Evolutionary conservation across 495 filamentous ascomycete genomes (phyloP).

Genomic region (Penicillium turbatum): DNA sequence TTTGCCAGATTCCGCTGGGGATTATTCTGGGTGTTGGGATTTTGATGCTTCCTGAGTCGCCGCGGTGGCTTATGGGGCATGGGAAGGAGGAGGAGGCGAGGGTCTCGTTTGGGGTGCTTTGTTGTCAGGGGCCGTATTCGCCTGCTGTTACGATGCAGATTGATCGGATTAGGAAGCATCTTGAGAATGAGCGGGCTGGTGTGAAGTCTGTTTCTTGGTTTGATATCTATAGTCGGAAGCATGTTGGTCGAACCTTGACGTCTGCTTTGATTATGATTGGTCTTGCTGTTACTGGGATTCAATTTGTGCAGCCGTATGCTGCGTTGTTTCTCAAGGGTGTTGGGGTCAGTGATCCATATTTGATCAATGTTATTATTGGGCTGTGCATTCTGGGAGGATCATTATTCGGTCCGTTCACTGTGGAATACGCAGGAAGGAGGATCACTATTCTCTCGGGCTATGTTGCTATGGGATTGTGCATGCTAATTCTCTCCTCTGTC

Average conservation of each 20-base stretch:
- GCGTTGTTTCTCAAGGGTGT: conserved; percentile 24
- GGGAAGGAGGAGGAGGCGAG: conserved; percentile 22
- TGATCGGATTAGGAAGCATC: conserved; percentile 21
- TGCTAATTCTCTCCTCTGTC: conserved; percentile 27
- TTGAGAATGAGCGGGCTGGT: conserved; percentile 17
- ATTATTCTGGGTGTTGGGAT: conserved; percentile 26
- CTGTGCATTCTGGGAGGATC: conserved; percentile 27
- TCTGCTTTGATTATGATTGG: conserved; percentile 27
- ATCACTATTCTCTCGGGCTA: conserved; percentile 23
- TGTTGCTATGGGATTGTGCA: conserved; percentile 23
- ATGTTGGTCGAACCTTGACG: conserved; percentile 20
- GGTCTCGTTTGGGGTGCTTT: conserved; percentile 21
- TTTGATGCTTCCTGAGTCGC: conserved; percentile 31
- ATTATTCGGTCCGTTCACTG: conserved; percentile 18
- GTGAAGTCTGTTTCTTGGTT: conserved; percentile 8
- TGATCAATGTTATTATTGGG: conserved; percentile 30
- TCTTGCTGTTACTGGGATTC: conserved; percentile 26
- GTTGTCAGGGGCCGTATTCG: conserved; percentile 19
- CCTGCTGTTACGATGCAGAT: conserved; percentile 20
- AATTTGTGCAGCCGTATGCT: conserved; percentile 30
- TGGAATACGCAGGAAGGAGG: conserved; percentile 30
- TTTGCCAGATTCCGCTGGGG: conserved; percentile 28
- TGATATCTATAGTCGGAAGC: conserved; percentile 22
- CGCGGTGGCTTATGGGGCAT: conserved; percentile 26
- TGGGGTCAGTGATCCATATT: conserved; percentile 25